Base-by-base conservation (phyloP, 2,329 filamentous ascomycete species). In the Pseudocercospora vitis region DNA sequence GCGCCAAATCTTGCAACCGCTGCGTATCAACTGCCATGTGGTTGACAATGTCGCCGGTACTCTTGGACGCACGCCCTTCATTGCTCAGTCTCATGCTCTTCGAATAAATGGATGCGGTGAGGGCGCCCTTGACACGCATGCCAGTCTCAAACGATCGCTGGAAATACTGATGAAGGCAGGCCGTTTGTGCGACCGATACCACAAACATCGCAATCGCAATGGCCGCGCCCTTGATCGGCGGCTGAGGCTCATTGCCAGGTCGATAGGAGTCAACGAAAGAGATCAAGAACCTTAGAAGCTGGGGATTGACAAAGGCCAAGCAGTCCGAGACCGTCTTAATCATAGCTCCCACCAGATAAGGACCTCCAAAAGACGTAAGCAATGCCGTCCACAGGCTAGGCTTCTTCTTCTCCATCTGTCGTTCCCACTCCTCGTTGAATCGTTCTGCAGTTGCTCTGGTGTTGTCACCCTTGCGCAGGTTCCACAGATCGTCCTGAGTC, bases 1-100 rank as follows among this genome's bases (percentile, higher is more conserved):
- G 95, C 2, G 92, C 90, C 53, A 99, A 77, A 73, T 99, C 94
- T 66, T 96, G 89, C 14, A 99, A 80, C 61, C 95, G 87, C 73
- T 99, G 94, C 11, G 92, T 92, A 70, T 99, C 94, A 7, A 99
- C 92, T 40, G 95, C 94, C 92, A 99, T 99, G 74, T 96, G 94
- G 70, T 99, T 99, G 70, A 99, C 94, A 67, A 99, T 97, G 67
- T 99, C 95, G 53, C 94, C 94, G 0, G 94, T 99, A 0, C 89
- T 89, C 74, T 97, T 96, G 39, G 85, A 75, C 2, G 91, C 82
- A 50, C 92, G 84, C 7, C 94, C 94, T 73, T 99, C 94, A 65
- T 95, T 97, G 4, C 92, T 97, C 14, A 99, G 78, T 59, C 84
- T 86, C 58, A 97, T 79, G 0, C 91, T 88, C 74, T 99, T 99